phyloP scores from a whole-genome alignment of 2,329 filamentous ascomycete species.

The Calonectria ilicicola region DNA sequence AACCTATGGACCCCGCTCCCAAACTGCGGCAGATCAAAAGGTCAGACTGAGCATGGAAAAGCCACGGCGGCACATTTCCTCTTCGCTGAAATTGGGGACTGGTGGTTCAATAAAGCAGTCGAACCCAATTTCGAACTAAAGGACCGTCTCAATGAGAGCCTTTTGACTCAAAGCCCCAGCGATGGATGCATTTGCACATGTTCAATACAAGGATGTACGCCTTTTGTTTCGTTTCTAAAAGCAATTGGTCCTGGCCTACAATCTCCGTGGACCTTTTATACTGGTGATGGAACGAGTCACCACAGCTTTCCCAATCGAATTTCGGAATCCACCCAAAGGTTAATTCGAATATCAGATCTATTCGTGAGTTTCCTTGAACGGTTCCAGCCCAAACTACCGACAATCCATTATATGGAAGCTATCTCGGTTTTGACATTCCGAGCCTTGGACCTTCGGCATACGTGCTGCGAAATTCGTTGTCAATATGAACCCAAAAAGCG shows the following conservation, averaged over 20 bases:
- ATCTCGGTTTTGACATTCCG: background rate
- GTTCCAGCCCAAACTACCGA: background rate
- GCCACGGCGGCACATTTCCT: background rate
- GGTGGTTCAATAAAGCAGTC: background rate
- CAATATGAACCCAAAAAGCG: background rate
- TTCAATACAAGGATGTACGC: background rate
- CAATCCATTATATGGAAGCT: background rate
- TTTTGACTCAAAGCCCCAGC: background rate
- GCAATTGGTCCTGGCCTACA: background rate
- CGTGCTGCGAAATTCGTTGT: background rate
- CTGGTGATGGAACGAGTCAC: background rate
- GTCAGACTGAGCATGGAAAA: background rate
- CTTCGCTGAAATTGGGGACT: background rate
- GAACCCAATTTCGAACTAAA: too few relatives aligned
- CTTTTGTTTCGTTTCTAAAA: background rate
- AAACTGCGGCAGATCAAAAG: fast-evolving
- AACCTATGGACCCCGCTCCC: background rate
- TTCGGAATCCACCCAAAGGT: background rate
- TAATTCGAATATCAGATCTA: background rate
- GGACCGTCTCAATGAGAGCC: background rate
- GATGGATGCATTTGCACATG: background rate
- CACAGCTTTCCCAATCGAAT: background rate
- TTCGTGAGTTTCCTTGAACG: background rate
- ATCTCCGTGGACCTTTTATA: background rate
- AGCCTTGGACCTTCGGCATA: background rate